Base-by-base conservation (phyloP, 768 basidiomycete genomes). In the Flagelloscypha sp. region DNA sequence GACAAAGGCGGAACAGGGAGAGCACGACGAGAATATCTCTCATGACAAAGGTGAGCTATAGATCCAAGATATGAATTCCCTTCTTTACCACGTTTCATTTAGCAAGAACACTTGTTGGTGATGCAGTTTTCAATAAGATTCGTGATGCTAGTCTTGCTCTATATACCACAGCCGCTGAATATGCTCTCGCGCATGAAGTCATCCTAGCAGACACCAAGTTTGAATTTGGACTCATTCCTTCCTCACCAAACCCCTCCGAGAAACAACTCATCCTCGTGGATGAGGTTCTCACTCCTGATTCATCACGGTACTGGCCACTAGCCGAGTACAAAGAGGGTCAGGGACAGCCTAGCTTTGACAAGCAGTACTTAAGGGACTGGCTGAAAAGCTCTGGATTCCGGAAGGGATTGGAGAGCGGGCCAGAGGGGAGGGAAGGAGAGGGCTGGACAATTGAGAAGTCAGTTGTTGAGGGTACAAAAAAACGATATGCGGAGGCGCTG, bases 201-300 rank as follows among this genome's bases (percentile, higher is more conserved):
- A 95, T 98, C 49, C 79, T 99, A 28, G 95, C 92, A 16, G 94
- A 99, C 58, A 98, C 93, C 25, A 99, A 99, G 56, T 97, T 98
- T 57, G 95, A 98, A 62, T 99, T 99, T 51, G 95, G 95, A 5
- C 73, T 97, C 28, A 50, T 90, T 31, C 65, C 63, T 3, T 57
- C 62, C 6, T 25, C 58, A 7, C 37, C 49, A 7, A 37, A 48
- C 29, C 38, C 51, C 37, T 46, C 47, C 5, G 54, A 54, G 47
- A 66, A 57, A 41, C 58, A 74, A 17, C 66, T 97, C 16, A 85
- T 94, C 43, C 73, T 98, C 31, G 81, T 98, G 46, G 95, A 99
- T 57, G 95, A 99, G 54, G 74, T 86, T n/a, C 73, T 99, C 35
- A 98, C 95, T 0, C 93, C 94, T 13, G 95, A 99, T 57, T 97